phyloP scores from a whole-genome alignment of 805 yeast genomes.

The Kodamaea restingae region DNA sequence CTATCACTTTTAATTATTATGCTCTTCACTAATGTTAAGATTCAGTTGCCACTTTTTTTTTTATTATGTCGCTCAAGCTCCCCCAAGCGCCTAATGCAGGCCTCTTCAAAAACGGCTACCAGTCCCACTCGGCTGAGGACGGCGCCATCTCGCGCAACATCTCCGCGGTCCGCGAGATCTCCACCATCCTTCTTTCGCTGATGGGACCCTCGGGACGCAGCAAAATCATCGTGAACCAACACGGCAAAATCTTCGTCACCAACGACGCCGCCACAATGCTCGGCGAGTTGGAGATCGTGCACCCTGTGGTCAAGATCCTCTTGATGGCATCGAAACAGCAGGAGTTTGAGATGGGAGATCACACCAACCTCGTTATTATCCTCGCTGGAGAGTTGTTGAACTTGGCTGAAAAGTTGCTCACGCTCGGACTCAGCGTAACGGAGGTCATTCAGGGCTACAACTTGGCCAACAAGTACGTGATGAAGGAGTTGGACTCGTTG shows the following conservation, averaged over 20 bases:
- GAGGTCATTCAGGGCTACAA: conserved; percentile 93
- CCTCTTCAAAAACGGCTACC: conserved; percentile 93
- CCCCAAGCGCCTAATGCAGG: conserved; percentile 94
- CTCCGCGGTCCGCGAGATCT: conserved; percentile 90
- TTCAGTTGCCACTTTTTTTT: neutral
- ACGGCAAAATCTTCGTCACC: conserved; percentile 83
- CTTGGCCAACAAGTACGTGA: conserved; percentile 74
- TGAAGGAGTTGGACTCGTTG: conserved; percentile 62
- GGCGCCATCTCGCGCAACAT: conserved; percentile 93
- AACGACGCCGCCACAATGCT: conserved; percentile 98
- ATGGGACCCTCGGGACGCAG: conserved; percentile 98
- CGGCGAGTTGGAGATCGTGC: conserved; percentile 87
- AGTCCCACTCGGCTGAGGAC: conserved; percentile 79
- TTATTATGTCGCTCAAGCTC: conserved; percentile 74
- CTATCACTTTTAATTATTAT: too few species aligned
- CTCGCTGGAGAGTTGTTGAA: conserved; percentile 90
- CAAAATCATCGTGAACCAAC: conserved; percentile 87
- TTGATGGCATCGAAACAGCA: conserved; percentile 98
- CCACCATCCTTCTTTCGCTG: conserved; percentile 86
- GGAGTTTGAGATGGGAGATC: conserved; percentile 96
- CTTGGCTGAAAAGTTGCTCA: conserved; percentile 79
- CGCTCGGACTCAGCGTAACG: conserved; percentile 82
- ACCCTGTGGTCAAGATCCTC: conserved; percentile 93
- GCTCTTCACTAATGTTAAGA: too few species aligned
- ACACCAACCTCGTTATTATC: conserved; percentile 84